Conservation (phyloP, 345 rosid species). For the Pelargonium nanum region DNA sequence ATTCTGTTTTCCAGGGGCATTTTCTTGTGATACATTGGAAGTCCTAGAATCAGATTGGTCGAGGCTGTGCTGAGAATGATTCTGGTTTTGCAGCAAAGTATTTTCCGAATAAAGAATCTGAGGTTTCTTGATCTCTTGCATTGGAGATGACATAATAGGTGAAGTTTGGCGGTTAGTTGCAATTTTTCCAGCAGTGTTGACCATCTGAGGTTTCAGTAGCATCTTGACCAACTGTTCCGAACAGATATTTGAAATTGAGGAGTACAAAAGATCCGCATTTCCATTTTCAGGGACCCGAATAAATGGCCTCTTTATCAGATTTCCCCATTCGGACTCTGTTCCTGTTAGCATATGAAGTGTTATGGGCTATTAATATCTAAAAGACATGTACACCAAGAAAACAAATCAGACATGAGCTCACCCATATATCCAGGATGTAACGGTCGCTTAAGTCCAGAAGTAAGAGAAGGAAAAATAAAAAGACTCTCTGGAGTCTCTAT, state of each 20-base stretch:
- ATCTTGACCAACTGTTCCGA: constrained; percentile 64
- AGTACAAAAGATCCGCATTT: constrained; percentile 40
- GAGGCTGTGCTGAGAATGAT: not conserved
- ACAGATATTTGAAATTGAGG: constrained; percentile 32
- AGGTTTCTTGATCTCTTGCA: not conserved
- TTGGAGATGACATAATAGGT: not conserved
- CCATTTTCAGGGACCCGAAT: constrained; percentile 45
- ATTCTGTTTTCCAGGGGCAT: constrained; percentile 22
- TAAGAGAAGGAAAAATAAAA: constrained; percentile 87
- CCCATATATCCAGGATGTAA: constrained; percentile 59
- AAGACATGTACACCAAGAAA: not conserved
- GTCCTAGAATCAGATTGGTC: not conserved
- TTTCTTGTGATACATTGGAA: constrained; percentile 14
- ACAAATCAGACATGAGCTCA: constrained; percentile 15
- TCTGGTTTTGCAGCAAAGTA: not conserved
- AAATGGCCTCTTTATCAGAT: constrained; percentile 62
- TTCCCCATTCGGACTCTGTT: constrained; percentile 77
- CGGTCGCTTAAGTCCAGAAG: constrained; percentile 82
- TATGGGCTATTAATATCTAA: not conserved
- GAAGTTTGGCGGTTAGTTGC: not conserved
- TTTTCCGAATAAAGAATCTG: not conserved
- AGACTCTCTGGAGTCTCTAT: constrained; percentile 97
- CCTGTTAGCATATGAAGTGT: constrained; percentile 20
- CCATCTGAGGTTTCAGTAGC: constrained; percentile 62
- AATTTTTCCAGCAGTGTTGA: constrained; percentile 12